A percentile compares a stretch with the other conserved stretches of the same genome.
Conservation (phyloP, 805 yeast species). For the Scheffersomyces lignosus region DNA sequence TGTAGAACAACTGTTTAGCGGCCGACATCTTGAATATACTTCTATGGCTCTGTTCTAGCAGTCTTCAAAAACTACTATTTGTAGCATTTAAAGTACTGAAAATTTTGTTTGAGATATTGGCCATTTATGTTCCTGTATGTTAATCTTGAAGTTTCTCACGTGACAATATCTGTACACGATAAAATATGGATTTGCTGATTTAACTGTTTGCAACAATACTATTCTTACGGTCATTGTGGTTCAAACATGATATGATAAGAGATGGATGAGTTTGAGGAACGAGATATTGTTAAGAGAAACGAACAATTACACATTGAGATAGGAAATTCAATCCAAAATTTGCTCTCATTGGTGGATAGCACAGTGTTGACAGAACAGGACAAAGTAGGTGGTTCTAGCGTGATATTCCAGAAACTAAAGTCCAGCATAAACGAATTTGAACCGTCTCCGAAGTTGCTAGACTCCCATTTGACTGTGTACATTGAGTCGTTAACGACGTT, state of each 20-base stretch:
- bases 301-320: conserved; percentile 16
- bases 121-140: no score
- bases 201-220: no score
- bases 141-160: no score
- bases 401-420: conserved; percentile 12
- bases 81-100: no score
- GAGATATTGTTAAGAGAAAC: conserved; percentile 12
- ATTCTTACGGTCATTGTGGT: no score
- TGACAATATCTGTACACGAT: no score
- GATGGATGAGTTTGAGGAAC: conserved; percentile 8
- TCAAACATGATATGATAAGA: no score
- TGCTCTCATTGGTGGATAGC: not conserved
- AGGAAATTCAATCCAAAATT: not conserved
- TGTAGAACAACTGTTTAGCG: conserved; percentile 30
- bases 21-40: conserved; percentile 7
- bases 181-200: no score
- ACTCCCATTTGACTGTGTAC: conserved; percentile 35
- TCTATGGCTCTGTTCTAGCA: no score
- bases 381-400: conserved; percentile 8
- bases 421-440: conserved; percentile 49
- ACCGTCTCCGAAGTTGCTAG: conserved; percentile 53
- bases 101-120: no score
- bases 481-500: conserved; percentile 25
- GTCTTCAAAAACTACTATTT: no score
- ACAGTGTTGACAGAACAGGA: conserved; percentile 4